A percentile compares a stretch with the other conserved stretches of the same genome.
Conservation (phyloP, 2,329 filamentous ascomycete genomes). For the Eutypa lata region DNA sequence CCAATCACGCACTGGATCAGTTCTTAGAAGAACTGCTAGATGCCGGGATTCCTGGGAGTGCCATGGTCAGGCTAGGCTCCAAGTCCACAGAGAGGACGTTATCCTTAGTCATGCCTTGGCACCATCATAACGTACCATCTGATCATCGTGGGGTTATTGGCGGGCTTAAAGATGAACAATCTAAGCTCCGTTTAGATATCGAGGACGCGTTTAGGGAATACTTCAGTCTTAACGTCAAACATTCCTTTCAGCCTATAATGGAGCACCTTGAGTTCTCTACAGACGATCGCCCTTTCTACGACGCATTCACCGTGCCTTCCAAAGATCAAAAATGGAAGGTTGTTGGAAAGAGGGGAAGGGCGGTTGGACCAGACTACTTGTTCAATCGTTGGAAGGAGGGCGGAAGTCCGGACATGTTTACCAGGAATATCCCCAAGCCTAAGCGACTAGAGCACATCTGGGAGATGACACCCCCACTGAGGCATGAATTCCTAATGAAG, state of each 20-base stretch:
- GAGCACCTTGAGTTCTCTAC: constrained; percentile 45
- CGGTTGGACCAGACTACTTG: constrained; percentile 44
- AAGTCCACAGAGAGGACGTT: constrained; percentile 49
- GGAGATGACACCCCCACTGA: constrained; percentile 34
- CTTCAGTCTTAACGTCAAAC: background rate
- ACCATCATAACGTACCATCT: constrained; percentile 15
- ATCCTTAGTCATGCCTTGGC: constrained; percentile 41
- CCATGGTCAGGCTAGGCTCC: constrained; percentile 60
- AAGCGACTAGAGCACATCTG: constrained; percentile 41
- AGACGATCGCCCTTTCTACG: constrained; percentile 46
- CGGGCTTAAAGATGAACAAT: constrained; percentile 30
- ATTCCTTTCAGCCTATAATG: constrained; percentile 29
- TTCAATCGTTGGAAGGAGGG: constrained; percentile 50
- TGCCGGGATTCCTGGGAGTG: constrained; percentile 45
- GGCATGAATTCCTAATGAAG: constrained; percentile 18
- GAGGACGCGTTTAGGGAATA: constrained; percentile 16
- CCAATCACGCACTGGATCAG: constrained; percentile 63
- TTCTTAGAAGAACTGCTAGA: constrained; percentile 61
- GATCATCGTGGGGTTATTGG: constrained; percentile 39
- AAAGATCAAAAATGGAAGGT: constrained; percentile 39
- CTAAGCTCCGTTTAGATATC: constrained; percentile 17
- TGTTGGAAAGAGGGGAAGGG: constrained; percentile 43
- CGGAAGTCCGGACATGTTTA: constrained; percentile 40
- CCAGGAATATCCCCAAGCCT: constrained; percentile 16
- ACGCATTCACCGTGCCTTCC: constrained; percentile 51